Evolutionary conservation across 2,329 filamentous ascomycete species (phyloP).

Genomic region (Aspergillus fischeri): DNA sequence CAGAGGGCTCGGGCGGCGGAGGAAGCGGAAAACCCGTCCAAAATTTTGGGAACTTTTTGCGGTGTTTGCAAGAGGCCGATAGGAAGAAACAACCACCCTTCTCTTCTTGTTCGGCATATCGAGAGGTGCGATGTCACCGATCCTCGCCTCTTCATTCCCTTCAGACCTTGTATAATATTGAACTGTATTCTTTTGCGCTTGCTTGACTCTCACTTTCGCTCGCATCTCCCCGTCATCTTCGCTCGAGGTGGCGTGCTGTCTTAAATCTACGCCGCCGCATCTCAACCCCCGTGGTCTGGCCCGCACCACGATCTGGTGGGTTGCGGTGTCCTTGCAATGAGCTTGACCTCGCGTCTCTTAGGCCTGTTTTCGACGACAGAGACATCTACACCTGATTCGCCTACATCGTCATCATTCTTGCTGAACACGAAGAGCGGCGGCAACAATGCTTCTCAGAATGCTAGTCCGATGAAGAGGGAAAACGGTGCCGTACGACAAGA

Average conservation of each 20-base stretch:
- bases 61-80: neutral
- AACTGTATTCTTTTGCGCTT: slow-evolving; percentile 3
- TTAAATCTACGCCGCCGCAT: slow-evolving; percentile 19
- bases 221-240: slow-evolving; percentile 7
- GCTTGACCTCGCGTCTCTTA: slow-evolving; percentile 53
- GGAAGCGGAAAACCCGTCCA: slow-evolving; percentile 29
- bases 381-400: slow-evolving; percentile 25
- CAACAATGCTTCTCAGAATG: slow-evolving; percentile 16
- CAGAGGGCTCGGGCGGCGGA: slow-evolving; percentile 23
- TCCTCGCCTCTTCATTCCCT: slow-evolving; percentile 4
- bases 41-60: slow-evolving; percentile 24
- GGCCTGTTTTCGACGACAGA: slow-evolving; percentile 48
- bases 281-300: slow-evolving; percentile 23
- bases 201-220: slow-evolving; percentile 4
- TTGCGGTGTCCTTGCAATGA: slow-evolving; percentile 48
- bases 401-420: slow-evolving; percentile 27
- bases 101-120: slow-evolving; percentile 1
- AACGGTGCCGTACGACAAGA: slow-evolving; percentile 31
- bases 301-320: slow-evolving; percentile 31
- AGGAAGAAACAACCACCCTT: neutral
- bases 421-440: slow-evolving; percentile 18
- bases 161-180: slow-evolving; percentile 8
- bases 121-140: slow-evolving; percentile 15
- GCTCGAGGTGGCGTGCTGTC: slow-evolving; percentile 11
- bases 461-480: slow-evolving; percentile 13